phyloP scores from a whole-genome alignment of 371 early-diverging fungal genomes.

The Nosema bombycis region DNA sequence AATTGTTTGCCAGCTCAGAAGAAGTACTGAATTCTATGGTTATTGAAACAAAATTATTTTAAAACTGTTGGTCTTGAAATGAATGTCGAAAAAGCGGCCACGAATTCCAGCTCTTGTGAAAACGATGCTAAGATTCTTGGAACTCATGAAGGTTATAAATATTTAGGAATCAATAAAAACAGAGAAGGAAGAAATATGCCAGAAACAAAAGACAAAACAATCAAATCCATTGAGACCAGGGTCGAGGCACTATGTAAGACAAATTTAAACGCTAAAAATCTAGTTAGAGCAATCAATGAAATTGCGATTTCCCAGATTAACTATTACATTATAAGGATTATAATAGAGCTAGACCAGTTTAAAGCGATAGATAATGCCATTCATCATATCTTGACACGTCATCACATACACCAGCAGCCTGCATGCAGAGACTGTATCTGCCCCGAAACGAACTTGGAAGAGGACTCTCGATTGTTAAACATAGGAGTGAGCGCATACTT shows the following conservation, averaged over 20 bases:
- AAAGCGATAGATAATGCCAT: background rate
- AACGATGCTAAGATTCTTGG: background rate
- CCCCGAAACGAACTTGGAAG: background rate
- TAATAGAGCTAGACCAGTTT: background rate
- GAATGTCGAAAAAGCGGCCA: background rate
- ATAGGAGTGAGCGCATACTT: background rate
- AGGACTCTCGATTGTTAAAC: background rate
- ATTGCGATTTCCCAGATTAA: background rate
- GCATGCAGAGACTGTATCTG: slow-evolving; percentile 6
- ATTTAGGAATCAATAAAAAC: background rate
- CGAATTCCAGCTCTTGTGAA: background rate
- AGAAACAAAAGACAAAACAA: background rate
- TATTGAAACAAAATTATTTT: background rate
- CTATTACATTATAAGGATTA: background rate
- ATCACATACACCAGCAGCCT: background rate
- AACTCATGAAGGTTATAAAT: background rate
- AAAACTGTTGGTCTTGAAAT: background rate
- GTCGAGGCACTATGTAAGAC: background rate
- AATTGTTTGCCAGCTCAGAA: background rate
- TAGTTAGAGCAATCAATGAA: slow-evolving; percentile 1
- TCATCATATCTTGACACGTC: background rate
- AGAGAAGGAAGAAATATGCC: background rate
- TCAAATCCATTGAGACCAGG: background rate
- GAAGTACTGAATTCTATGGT: background rate
- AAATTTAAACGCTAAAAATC: background rate